Evolutionary conservation across 257 asterid species (phyloP).

Genomic region (Salvia rosmarinus): DNA sequence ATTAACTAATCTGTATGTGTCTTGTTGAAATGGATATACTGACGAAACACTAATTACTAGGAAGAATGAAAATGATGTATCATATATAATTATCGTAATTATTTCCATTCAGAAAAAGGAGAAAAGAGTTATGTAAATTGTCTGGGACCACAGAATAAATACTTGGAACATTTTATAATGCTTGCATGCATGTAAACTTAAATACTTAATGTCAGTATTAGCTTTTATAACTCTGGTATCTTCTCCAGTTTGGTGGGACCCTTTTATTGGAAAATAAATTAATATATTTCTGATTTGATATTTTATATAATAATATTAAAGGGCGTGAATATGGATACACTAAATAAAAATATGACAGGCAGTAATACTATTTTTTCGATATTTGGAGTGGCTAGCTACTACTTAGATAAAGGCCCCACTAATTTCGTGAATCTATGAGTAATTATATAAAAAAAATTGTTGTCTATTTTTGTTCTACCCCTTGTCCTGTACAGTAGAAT

Average conservation of each 20-base stretch:
- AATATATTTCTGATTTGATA: background rate
- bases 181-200: slow-evolving; percentile 28
- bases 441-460: too few species aligned
- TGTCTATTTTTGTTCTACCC: too few species aligned
- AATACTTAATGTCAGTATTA: background rate
- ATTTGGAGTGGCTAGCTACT: too few species aligned
- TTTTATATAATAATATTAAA: background rate
- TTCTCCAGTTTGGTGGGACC: background rate
- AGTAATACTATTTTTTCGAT: too few species aligned
- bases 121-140: background rate
- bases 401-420: too few species aligned
- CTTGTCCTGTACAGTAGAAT: too few species aligned
- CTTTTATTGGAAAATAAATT: background rate
- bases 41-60: too few species aligned
- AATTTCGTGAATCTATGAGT: too few species aligned
- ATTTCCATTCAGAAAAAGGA: slow-evolving; percentile 9
- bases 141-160: background rate
- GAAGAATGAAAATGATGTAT: slow-evolving; percentile 3
- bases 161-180: background rate
- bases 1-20: too few species aligned
- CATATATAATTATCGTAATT: background rate
- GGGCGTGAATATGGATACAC: background rate
- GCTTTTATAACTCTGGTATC: background rate
- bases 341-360: background rate
- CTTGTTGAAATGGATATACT: too few species aligned